phyloP scores from a whole-genome alignment of 768 basidiomycete genomes.

The Russula sp. region DNA sequence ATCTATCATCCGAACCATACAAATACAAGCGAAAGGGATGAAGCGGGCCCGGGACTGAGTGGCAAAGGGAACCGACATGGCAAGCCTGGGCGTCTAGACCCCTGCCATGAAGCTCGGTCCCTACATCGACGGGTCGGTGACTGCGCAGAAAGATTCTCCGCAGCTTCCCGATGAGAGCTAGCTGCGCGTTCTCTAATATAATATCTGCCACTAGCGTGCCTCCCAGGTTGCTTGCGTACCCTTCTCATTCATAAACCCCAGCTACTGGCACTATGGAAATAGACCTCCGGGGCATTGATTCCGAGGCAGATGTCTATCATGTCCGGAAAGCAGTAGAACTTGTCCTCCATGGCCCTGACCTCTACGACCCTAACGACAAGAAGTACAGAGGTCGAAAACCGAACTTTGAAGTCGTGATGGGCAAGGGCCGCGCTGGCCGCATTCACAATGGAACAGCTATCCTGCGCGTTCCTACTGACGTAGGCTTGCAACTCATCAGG shows the following conservation, averaged over 20 bases:
- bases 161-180: background rate
- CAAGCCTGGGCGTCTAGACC: background rate
- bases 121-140: background rate
- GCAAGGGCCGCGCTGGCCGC: slow-evolving; percentile 42
- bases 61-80: too few species aligned
- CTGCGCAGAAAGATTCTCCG: background rate
- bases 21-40: background rate
- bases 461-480: slow-evolving; percentile 28
- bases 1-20: slow-evolving; percentile 24
- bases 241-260: background rate
- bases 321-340: slow-evolving; percentile 50
- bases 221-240: background rate
- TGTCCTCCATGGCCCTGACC: slow-evolving; percentile 52
- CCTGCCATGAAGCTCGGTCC: too few species aligned
- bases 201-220: background rate
- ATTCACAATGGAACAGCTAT: slow-evolving; percentile 50
- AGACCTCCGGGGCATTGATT: slow-evolving; percentile 31
- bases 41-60: background rate
- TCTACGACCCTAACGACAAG: slow-evolving; percentile 35
- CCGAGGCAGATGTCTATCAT: slow-evolving; percentile 45
- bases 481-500: slow-evolving; percentile 44
- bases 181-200: background rate
- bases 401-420: slow-evolving; percentile 60
- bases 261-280: slow-evolving; percentile 34
- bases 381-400: slow-evolving; percentile 31